Conservation (phyloP, 176 grass and related monocot genomes). For the Chloris gayana region DNA sequence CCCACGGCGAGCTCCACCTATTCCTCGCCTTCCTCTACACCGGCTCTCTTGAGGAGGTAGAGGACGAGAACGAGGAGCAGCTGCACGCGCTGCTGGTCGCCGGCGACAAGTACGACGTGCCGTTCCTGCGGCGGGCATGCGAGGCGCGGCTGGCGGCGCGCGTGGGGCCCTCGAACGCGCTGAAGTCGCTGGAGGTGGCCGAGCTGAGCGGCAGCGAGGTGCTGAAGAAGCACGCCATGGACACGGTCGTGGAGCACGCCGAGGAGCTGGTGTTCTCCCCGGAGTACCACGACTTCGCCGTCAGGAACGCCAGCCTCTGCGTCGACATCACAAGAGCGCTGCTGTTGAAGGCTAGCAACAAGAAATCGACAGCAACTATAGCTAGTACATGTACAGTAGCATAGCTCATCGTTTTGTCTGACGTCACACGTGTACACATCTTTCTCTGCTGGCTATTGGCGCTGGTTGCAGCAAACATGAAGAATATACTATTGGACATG, state of each 20-base stretch:
- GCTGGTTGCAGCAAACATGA: no score
- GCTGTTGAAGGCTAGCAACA: slow-evolving; percentile 8
- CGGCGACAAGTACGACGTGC: slow-evolving; percentile 80
- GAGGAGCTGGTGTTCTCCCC: slow-evolving; percentile 69
- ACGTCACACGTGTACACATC: no score
- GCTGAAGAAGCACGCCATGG: slow-evolving; percentile 65
- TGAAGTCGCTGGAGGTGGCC: slow-evolving; percentile 67
- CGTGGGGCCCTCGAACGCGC: slow-evolving; percentile 44
- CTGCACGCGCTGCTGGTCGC: slow-evolving; percentile 61
- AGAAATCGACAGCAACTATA: not conserved
- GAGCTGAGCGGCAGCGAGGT: slow-evolving; percentile 43
- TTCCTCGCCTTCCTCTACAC: slow-evolving; percentile 76
- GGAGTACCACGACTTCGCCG: slow-evolving; percentile 55
- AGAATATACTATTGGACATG: no score
- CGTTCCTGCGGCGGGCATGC: slow-evolving; percentile 55
- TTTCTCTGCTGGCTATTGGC: no score
- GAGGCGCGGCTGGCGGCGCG: slow-evolving; percentile 46
- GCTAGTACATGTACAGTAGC: no score
- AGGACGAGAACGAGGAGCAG: slow-evolving; percentile 19
- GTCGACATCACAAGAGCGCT: slow-evolving; percentile 77
- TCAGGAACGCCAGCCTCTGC: slow-evolving; percentile 52
- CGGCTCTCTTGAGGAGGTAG: slow-evolving; percentile 26
- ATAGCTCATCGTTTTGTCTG: no score
- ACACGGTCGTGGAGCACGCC: slow-evolving; percentile 49
- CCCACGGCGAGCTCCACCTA: slow-evolving; percentile 58